Base-by-base conservation (phyloP, 768 basidiomycete genomes). In the Lentinula detonsa region DNA sequence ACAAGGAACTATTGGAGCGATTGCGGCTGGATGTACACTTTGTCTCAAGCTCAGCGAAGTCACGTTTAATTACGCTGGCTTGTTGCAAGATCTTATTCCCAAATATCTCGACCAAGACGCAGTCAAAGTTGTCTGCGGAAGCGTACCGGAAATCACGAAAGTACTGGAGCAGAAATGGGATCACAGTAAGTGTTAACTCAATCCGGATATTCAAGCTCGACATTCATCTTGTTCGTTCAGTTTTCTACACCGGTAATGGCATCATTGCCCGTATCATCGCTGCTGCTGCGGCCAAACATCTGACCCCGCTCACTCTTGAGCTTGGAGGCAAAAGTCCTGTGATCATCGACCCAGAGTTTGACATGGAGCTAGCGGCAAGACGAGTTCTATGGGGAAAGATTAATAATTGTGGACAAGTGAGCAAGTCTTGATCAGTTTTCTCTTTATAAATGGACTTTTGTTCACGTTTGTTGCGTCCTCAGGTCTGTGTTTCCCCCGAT, bases 301-400 rank as follows among this genome's bases (percentile, higher is more conserved):
- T 85, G 5, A 85, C 83, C 0, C 83, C 85, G 1, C 54, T 81
- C 10, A 83, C 84, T 0, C 75, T 86, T 23, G 85, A 86, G 61
- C 74, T 85, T 1, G 82, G 84, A 5, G 79, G 82, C 43, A 83
- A 84, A 62, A 80, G 77, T 1, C 91, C 91, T 1, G 89, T 85
- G 18, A 76, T 93, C 63, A 74, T 95, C 48, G 89, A 93, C 70
- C 79, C 88, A 0, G 78, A 75, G 21, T 85, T 82, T 58, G 86
- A 94, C 68, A 72, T 93, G 54, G 77, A 85, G 60, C 73, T 78
- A 4, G 79, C 86, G 0, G 89, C 90, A 2, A 81, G 79, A 46
- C 80, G 92, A n/a, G 77, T 95, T 48, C 70, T 93, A 39, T 93
- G 90, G 90, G 91, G 91, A n/a, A 91, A 91, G 66, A 73, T 75